Conservation (phyloP, 306 rosid species). For the Castanea mollissima region DNA sequence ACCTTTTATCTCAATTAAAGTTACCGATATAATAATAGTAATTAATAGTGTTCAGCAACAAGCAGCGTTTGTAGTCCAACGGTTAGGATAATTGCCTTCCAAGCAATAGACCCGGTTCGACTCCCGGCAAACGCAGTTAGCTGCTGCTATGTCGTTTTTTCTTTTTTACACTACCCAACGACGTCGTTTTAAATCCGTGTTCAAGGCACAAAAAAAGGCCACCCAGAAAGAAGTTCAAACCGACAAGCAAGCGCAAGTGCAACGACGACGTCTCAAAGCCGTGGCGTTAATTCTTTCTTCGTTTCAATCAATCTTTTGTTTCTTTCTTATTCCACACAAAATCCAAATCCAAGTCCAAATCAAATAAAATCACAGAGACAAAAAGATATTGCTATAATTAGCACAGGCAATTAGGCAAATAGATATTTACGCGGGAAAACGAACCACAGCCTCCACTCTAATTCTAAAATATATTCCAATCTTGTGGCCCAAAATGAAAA, state of each 20-base stretch:
- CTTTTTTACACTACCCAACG: background rate
- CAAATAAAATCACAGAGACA: background rate
- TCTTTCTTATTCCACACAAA: too few relatives aligned
- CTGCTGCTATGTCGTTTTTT: too few relatives aligned
- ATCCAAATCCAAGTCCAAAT: background rate
- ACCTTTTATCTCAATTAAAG: too few relatives aligned
- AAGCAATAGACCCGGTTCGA: slow-evolving; percentile 69
- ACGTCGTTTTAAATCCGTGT: background rate
- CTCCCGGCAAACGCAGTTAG: slow-evolving; percentile 49
- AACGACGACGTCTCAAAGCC: background rate
- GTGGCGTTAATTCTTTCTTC: background rate
- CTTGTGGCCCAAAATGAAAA: slow-evolving; percentile 17
- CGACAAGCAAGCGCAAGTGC: slow-evolving; percentile 15
- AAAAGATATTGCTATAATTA: background rate
- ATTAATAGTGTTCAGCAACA: accelerated
- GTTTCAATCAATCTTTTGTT: background rate
- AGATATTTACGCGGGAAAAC: slow-evolving; percentile 38
- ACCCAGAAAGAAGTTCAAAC: too few relatives aligned
- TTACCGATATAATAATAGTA: accelerated
- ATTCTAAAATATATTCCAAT: slow-evolving; percentile 1
- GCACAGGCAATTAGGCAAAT: background rate
- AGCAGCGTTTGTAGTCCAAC: slow-evolving; percentile 58
- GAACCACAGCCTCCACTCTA: background rate
- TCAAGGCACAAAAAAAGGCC: too few relatives aligned
- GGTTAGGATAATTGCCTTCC: slow-evolving; percentile 70